phyloP scores from a whole-genome alignment of 2,329 filamentous ascomycete species.

The Exophiala calicioides region DNA sequence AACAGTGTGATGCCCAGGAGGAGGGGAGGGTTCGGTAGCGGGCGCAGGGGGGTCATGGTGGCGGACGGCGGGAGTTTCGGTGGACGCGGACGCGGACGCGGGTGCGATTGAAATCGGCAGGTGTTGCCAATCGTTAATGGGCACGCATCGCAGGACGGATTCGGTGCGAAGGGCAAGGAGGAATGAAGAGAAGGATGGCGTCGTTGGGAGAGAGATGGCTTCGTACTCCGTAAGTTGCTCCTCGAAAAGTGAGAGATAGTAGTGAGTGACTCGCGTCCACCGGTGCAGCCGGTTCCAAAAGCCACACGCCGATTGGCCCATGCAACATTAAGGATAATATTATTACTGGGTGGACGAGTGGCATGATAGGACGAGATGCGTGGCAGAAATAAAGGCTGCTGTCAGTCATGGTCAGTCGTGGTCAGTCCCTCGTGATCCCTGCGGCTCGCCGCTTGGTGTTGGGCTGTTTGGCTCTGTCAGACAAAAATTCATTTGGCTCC shows the following conservation, averaged over 20 bases:
- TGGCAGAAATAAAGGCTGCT: no score
- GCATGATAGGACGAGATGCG: no score
- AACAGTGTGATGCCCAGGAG: constrained; percentile 25
- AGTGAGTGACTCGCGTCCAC: neutral
- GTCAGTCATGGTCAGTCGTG: no score
- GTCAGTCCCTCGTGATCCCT: neutral
- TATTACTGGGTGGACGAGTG: no score
- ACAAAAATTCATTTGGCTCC: no score
- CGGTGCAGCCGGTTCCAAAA: no score
- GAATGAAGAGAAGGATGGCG: neutral
- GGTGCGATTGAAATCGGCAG: constrained; percentile 3
- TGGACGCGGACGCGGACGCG: neutral
- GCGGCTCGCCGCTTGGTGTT: neutral
- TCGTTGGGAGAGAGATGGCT: neutral
- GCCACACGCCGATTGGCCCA: neutral
- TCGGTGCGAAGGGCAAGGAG: neutral
- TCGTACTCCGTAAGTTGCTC: neutral
- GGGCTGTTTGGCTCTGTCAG: no score
- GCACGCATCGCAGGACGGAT: constrained; percentile 9
- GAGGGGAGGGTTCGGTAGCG: constrained; percentile 5
- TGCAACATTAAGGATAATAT: no score
- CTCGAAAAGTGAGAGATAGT: no score
- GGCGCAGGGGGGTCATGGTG: constrained; percentile 16
- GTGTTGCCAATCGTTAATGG: constrained; percentile 8
- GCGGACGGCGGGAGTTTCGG: neutral